phyloP scores from a whole-genome alignment of 176 grass and related monocot genomes.

The Hyparrhenia diplandra region DNA sequence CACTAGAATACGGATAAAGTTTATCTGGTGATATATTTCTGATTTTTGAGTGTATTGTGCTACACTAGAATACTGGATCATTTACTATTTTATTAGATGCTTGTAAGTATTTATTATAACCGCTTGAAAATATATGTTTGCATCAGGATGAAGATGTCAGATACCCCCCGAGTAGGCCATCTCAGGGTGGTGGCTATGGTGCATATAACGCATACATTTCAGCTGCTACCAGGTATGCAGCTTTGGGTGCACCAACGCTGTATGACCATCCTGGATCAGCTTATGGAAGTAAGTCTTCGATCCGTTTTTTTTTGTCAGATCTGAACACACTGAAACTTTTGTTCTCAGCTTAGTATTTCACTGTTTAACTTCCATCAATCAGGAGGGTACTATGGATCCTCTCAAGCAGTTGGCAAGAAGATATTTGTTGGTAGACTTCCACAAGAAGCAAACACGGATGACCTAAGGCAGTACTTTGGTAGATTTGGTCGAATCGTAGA shows the following conservation, averaged over 20 bases:
- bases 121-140: constrained; percentile 5
- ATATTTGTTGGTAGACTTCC: constrained; percentile 94
- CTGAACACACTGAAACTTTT: not conserved
- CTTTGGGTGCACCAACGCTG: constrained; percentile 70
- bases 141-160: constrained; percentile 73
- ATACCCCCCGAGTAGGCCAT: constrained; percentile 62
- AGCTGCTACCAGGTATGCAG: constrained; percentile 86
- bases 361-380: not conserved
- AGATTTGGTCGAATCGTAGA: constrained; percentile 78
- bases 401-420: constrained; percentile 46
- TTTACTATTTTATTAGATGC: not conserved
- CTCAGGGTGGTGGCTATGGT: constrained; percentile 82
- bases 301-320: not conserved
- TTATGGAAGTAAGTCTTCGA: constrained; percentile 61
- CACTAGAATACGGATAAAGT: not conserved
- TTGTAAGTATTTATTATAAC: not conserved
- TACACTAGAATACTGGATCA: not conserved
- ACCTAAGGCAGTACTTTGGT: constrained; percentile 81
- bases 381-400: constrained; percentile 9
- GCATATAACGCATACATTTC: constrained; percentile 94
- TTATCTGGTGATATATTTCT: not conserved
- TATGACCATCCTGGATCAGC: constrained; percentile 78
- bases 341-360: not conserved
- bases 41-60: not conserved
- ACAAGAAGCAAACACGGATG: constrained; percentile 81